A percentile compares a stretch with the other conserved stretches of the same genome.
phyloP scores from a whole-genome alignment of 768 basidiomycete species.

The Hygrocybe punicea region DNA sequence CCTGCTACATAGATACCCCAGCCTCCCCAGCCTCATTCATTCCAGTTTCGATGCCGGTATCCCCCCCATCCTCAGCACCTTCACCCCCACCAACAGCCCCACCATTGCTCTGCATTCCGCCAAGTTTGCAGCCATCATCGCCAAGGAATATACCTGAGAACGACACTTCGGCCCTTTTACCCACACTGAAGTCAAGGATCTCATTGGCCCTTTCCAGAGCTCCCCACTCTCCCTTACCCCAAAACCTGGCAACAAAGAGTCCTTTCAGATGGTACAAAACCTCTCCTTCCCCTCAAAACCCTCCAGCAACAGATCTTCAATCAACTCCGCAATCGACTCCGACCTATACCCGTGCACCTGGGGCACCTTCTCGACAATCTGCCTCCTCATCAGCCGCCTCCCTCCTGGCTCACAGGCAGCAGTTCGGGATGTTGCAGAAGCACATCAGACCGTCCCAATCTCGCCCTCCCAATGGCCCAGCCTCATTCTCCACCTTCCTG shows the following conservation, averaged over 20 bases:
- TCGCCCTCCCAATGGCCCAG: slow-evolving; percentile 38
- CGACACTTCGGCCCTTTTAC: slow-evolving; percentile 15
- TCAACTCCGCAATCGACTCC: slow-evolving; percentile 22
- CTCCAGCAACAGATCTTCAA: slow-evolving; percentile 12
- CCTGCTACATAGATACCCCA: too few species aligned
- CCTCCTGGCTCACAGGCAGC: slow-evolving; percentile 32
- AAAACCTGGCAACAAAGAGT: slow-evolving; percentile 11
- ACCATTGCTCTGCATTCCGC: too few species aligned
- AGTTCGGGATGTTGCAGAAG: slow-evolving; percentile 30
- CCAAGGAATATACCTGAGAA: too few species aligned
- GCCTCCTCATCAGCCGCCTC: slow-evolving; percentile 18
- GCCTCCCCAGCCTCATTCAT: too few species aligned
- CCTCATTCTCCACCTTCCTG: slow-evolving; percentile 18
- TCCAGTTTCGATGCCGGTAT: too few species aligned
- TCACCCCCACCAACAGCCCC: too few species aligned
- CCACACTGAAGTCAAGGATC: background rate
- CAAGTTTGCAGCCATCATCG: too few species aligned
- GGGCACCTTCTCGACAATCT: slow-evolving; percentile 27
- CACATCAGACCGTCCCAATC: slow-evolving; percentile 29
- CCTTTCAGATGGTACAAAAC: slow-evolving; percentile 17
- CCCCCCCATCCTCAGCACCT: too few species aligned
- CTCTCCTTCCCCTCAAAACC: slow-evolving; percentile 12
- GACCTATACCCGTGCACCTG: slow-evolving; percentile 28
- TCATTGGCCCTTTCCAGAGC: slow-evolving; percentile 16
- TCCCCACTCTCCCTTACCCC: slow-evolving; percentile 16